Conservation (phyloP, 2,329 filamentous ascomycete species). For the Fusarium avenaceum region DNA sequence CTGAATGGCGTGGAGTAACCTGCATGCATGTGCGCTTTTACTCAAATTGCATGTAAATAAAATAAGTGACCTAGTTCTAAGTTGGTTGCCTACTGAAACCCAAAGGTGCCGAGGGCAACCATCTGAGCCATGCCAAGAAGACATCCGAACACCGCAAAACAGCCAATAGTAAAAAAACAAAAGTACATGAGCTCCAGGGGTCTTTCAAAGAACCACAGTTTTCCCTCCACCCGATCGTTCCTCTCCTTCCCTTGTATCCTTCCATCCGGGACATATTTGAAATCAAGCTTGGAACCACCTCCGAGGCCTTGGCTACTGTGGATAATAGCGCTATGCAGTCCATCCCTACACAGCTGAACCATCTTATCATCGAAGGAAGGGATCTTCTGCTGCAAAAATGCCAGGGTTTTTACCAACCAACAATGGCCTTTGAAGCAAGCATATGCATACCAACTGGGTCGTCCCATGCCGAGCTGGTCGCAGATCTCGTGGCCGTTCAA, state of each 20-base stretch:
- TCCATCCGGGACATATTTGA: conserved; percentile 52
- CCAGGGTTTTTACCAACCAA: conserved; percentile 50
- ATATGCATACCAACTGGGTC: conserved; percentile 49
- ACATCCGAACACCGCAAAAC: conserved; percentile 2
- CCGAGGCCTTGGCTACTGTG: conserved; percentile 46
- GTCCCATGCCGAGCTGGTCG: conserved; percentile 52
- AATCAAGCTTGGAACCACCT: conserved; percentile 51
- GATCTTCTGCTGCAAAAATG: conserved; percentile 44
- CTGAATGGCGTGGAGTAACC: not conserved
- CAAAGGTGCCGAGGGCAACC: not conserved
- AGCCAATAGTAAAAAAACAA: conserved; percentile 40
- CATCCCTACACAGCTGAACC: conserved; percentile 43
- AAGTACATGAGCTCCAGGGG: conserved; percentile 48
- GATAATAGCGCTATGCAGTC: conserved; percentile 50
- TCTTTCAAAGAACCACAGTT: conserved; percentile 36
- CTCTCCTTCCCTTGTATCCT: conserved; percentile 42
- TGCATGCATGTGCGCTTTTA: not conserved
- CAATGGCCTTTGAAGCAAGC: conserved; percentile 52
- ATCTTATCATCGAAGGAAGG: conserved; percentile 47
- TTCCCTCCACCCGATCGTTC: conserved; percentile 25
- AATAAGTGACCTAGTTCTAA: not conserved
- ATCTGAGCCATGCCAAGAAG: conserved; percentile 9
- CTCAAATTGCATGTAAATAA: not conserved
- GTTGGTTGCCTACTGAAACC: not conserved
- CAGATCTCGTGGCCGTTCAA: conserved; percentile 57